phyloP scores from a whole-genome alignment of 441 rosid species.

The Gossypium schwendimanii region DNA sequence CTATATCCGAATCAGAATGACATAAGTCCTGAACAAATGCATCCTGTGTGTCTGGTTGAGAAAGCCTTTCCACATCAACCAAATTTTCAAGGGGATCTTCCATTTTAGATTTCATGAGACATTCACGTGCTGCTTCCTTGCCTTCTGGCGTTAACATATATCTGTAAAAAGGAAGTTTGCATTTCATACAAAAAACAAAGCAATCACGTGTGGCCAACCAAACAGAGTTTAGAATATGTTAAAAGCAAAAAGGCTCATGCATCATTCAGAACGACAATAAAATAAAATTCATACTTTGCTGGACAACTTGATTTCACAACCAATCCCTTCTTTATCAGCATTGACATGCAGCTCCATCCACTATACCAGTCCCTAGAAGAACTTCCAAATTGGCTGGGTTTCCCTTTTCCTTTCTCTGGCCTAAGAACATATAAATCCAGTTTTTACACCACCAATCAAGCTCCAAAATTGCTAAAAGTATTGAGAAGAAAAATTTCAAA shows the following conservation, averaged over 20 bases:
- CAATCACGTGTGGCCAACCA: neutral
- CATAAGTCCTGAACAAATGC: conserved; percentile 22
- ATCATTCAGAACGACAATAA: neutral
- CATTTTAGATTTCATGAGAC: conserved; percentile 65
- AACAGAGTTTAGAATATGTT: neutral
- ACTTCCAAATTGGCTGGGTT: conserved; percentile 56
- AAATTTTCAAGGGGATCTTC: conserved; percentile 32
- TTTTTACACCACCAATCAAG: conserved; percentile 7
- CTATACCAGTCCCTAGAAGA: conserved; percentile 79
- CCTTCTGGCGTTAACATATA: conserved; percentile 88
- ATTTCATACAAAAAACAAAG: neutral
- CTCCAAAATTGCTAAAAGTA: neutral
- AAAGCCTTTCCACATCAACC: conserved; percentile 29
- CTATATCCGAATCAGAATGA: conserved; percentile 26
- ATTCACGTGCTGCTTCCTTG: conserved; percentile 61
- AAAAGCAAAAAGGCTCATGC: neutral
- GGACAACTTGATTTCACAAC: conserved; percentile 90
- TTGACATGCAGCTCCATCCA: conserved; percentile 94
- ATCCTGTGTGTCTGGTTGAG: conserved; percentile 22
- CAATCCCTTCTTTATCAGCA: conserved; percentile 69
- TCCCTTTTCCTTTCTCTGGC: conserved; percentile 79
- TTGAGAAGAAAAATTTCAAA: conserved; percentile 2
- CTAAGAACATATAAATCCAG: conserved; percentile 29
- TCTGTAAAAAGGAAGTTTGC: conserved; percentile 29
- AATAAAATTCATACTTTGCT: conserved; percentile 56